A percentile compares a stretch with the other conserved stretches of the same genome.
phyloP scores from a whole-genome alignment of 1,284 basidiomycete species.

The Rhodotorula mucilaginosa region DNA sequence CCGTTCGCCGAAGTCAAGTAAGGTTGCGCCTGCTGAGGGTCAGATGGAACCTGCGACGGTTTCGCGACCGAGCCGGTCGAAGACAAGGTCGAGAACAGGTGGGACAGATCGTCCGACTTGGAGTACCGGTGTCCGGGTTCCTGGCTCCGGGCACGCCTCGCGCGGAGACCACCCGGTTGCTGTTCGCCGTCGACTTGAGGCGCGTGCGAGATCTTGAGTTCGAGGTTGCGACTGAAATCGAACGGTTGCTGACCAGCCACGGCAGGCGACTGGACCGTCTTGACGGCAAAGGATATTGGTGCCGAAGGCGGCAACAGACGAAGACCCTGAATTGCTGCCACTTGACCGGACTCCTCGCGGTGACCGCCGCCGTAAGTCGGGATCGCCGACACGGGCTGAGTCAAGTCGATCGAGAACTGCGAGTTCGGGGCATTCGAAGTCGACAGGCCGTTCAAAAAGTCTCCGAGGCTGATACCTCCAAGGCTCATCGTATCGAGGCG shows the following conservation, averaged over 20 bases:
- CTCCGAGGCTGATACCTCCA: neutral
- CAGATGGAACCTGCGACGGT: too few relatives aligned
- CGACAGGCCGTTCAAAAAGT: neutral
- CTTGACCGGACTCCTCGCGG: too few relatives aligned
- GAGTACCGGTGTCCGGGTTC: slow-evolving; percentile 15
- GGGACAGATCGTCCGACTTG: slow-evolving; percentile 29
- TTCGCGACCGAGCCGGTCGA: neutral
- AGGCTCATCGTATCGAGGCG: neutral
- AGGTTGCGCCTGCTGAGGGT: slow-evolving; percentile 4
- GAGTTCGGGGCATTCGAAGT: neutral
- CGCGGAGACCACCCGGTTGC: neutral
- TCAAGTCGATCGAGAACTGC: neutral
- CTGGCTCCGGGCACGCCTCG: slow-evolving; percentile 22
- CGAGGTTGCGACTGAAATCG: neutral
- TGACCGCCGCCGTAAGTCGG: neutral
- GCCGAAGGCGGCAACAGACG: neutral
- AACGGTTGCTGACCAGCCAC: neutral
- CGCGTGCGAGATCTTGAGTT: neutral
- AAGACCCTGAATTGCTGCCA: neutral
- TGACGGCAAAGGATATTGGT: neutral
- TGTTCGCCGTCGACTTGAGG: neutral
- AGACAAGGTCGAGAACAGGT: slow-evolving; percentile 14
- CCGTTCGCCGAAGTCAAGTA: slow-evolving; percentile 7
- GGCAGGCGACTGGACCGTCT: neutral
- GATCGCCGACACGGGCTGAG: neutral